phyloP scores from a whole-genome alignment of 1,284 basidiomycete genomes.

The Tremellales sp. region DNA sequence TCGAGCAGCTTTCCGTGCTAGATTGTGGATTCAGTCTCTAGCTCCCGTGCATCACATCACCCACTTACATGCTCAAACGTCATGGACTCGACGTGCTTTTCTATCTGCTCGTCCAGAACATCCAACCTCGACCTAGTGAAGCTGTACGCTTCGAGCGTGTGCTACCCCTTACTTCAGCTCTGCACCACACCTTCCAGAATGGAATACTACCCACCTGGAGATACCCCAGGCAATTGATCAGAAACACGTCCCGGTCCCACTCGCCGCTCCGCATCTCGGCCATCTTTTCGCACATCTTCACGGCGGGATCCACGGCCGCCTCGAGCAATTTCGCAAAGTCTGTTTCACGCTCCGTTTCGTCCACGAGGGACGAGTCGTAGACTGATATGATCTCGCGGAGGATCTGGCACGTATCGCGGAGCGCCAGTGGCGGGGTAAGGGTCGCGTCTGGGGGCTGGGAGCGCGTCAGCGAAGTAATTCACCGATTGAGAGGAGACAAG shows the following conservation, averaged over 20 bases:
- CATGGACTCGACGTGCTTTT: constrained; percentile 61
- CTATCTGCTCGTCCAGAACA: constrained; percentile 60
- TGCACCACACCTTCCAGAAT: not conserved
- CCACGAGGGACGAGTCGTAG: constrained; percentile 73
- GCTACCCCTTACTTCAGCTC: constrained; percentile 50
- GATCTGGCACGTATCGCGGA: constrained; percentile 76
- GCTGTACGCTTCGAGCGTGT: constrained; percentile 64
- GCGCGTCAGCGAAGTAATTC: not conserved
- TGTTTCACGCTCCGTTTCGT: constrained; percentile 50
- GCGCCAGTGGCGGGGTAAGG: constrained; percentile 67
- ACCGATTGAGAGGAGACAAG: not conserved
- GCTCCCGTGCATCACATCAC: not conserved
- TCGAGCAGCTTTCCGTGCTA: constrained; percentile 69
- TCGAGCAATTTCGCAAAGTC: constrained; percentile 71
- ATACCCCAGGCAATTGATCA: constrained; percentile 78
- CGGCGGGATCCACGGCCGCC: constrained; percentile 73
- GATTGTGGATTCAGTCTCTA: not conserved
- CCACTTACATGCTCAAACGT: constrained; percentile 74
- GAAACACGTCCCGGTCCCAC: constrained; percentile 78
- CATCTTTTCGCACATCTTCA: constrained; percentile 68
- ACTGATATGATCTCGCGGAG: constrained; percentile 83
- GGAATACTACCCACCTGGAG: constrained; percentile 57
- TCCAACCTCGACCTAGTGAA: constrained; percentile 66
- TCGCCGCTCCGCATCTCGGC: constrained; percentile 60
- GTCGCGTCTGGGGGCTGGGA: constrained; percentile 69